Base-by-base conservation (phyloP, 2,329 filamentous ascomycete genomes). In the Myriosclerotinia duriaeana region DNA sequence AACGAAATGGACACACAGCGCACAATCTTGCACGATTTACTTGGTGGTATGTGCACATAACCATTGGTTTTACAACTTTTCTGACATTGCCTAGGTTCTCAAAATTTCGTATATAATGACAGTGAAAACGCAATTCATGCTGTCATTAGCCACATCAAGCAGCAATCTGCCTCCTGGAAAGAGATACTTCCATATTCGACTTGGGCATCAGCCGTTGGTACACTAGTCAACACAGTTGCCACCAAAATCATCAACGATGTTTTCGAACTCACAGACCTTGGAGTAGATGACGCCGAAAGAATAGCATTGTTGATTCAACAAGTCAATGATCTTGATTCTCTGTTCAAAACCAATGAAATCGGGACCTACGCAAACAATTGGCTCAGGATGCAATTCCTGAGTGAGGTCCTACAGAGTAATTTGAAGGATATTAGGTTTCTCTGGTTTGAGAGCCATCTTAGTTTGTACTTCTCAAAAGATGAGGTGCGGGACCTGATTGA, bases 391-490 rank as follows among this genome's bases (percentile, higher is more conserved):
- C 86, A 88, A 76, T 89, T 85, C 71, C 79, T 89, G 22, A 84
- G 83, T 69, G 84, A 89, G 75, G 83, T 89, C 38, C 78, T 89
- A 70, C 87, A 89, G 78, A 88, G 86, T 71, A 88, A 89, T 72
- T 78, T 89, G 64, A 84, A 83, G 69, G 87, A 89, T 69, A 84
- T 89, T 66, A 81, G 80, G 66, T 88, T 80, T 69, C 76, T 89
- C 48, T 89, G 87, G 87, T 81, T 84, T 72, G 86, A 89, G 69
- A 87, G 86, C 76, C 86, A 89, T 75, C 78, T 89, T 53, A 87
- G 86, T 69, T 74, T 88, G 48, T 87, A 88, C 75, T 89, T 89
- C 71, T 80, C 83, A 0, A 81, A 79, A 9, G 82, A 82, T 5
- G 87, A 89, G 77, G 85, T 89, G 17, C 77, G 88, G 44, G 86